Percentiles rank a stretch among this genome's conserved stretches.
Conservation (phyloP, 2,329 filamentous ascomycete genomes). For the Lachnellula cervina region DNA sequence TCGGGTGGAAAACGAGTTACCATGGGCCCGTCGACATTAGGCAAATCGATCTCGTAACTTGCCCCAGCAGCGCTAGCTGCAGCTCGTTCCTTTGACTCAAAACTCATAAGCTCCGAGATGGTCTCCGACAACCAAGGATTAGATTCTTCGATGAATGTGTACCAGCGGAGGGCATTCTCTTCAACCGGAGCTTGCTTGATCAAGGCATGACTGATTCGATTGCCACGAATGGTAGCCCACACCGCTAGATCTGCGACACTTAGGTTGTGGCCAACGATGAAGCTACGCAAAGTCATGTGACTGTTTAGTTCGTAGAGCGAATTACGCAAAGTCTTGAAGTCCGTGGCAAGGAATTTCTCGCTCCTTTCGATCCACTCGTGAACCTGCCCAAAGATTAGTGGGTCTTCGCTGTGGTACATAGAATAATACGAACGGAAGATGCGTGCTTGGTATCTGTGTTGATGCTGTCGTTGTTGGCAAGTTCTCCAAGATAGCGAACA, state of each 20-base stretch:
- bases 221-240: background rate
- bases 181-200: background rate
- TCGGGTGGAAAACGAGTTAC: slow-evolving; percentile 22
- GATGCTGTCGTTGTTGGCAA: background rate
- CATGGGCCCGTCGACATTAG: background rate
- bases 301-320: background rate
- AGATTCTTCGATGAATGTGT: background rate
- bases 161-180: background rate
- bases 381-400: background rate
- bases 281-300: background rate
- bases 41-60: background rate
- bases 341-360: background rate
- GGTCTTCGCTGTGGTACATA: background rate
- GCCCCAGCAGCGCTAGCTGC: background rate
- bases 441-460: background rate
- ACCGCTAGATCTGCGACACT: background rate
- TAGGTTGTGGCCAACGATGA: background rate
- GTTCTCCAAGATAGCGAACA: background rate
- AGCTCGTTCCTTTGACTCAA: background rate
- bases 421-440: background rate
- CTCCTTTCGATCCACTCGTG: background rate
- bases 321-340: background rate
- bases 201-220: background rate
- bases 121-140: background rate
- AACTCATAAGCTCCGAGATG: background rate